These are phyloP conservation scores for Gossypium longicalyx DNA, from an alignment of 345 rosid genomes.

Conservation along the genomic window DNA sequence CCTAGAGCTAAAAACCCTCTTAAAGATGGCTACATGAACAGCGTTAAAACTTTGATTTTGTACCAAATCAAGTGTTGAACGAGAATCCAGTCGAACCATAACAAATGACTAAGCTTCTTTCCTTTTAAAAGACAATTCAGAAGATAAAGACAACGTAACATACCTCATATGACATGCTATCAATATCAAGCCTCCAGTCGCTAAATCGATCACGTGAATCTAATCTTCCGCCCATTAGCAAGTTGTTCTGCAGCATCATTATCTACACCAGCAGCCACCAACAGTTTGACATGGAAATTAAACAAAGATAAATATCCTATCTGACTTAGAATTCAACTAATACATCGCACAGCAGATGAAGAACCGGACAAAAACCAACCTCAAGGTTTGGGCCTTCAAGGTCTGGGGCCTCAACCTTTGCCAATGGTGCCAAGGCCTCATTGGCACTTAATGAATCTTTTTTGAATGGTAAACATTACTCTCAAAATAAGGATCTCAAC, in stretches of 20 bases:
- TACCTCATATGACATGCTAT: conserved; percentile 46
- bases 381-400: too few relatives aligned
- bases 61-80: background rate
- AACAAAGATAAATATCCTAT: background rate
- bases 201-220: conserved; percentile 29
- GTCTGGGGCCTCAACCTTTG: too few relatives aligned
- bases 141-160: background rate
- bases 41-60: background rate
- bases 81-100: background rate
- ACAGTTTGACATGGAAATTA: background rate
- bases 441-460: too few relatives aligned
- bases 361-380: too few relatives aligned
- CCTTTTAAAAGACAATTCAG: background rate
- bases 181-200: conserved; percentile 40
- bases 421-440: too few relatives aligned
- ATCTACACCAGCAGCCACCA: conserved; percentile 22
- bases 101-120: background rate
- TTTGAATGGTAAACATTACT: too few relatives aligned
- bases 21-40: background rate
- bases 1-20: background rate
- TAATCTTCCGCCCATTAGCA: conserved; percentile 31
- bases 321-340: background rate
- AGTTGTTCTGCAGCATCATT: conserved; percentile 35
- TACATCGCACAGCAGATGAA: too few relatives aligned
- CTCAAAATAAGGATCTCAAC: too few relatives aligned